phyloP scores from a whole-genome alignment of 129 eudicot genomes.

The Artemisia argyi region DNA sequence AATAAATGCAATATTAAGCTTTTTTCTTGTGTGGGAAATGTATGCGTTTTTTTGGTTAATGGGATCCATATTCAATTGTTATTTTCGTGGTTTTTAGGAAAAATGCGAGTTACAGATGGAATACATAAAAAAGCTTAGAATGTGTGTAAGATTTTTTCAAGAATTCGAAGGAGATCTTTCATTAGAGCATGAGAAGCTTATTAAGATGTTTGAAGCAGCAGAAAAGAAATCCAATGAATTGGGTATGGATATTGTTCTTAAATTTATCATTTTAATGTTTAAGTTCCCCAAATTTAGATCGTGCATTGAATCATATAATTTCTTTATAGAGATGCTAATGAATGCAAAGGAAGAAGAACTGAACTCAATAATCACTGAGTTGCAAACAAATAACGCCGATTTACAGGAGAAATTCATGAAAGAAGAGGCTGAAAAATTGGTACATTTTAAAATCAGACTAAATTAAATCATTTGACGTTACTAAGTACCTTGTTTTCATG shows the following conservation, averaged over 20 bases:
- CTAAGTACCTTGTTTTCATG: not conserved
- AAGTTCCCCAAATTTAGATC: slow-evolving; percentile 3
- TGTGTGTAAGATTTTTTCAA: slow-evolving; percentile 82
- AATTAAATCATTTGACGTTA: not conserved
- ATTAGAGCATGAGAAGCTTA: slow-evolving; percentile 67
- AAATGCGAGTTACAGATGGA: slow-evolving; percentile 82
- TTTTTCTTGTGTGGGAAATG: not conserved
- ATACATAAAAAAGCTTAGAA: slow-evolving; percentile 66
- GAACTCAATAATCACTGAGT: slow-evolving; percentile 65
- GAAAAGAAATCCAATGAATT: slow-evolving; percentile 77
- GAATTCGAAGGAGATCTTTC: slow-evolving; percentile 57
- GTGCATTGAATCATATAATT: not conserved
- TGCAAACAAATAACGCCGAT: slow-evolving; percentile 44
- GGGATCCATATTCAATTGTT: not conserved
- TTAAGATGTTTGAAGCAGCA: slow-evolving; percentile 52
- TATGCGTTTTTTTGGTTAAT: not conserved
- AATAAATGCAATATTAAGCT: slow-evolving; percentile 58
- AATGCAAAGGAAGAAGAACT: slow-evolving; percentile 81
- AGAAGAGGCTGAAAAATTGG: slow-evolving; percentile 83
- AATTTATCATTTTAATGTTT: not conserved
- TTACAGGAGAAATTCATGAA: slow-evolving; percentile 62
- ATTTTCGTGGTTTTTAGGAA: slow-evolving; percentile 46
- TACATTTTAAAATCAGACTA: slow-evolving; percentile 28
- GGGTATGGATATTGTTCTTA: slow-evolving; percentile 44
- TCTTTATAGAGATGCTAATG: slow-evolving; percentile 59